phyloP scores from a whole-genome alignment of 1,284 basidiomycete species.

The Stygiomarasmius scandens region DNA sequence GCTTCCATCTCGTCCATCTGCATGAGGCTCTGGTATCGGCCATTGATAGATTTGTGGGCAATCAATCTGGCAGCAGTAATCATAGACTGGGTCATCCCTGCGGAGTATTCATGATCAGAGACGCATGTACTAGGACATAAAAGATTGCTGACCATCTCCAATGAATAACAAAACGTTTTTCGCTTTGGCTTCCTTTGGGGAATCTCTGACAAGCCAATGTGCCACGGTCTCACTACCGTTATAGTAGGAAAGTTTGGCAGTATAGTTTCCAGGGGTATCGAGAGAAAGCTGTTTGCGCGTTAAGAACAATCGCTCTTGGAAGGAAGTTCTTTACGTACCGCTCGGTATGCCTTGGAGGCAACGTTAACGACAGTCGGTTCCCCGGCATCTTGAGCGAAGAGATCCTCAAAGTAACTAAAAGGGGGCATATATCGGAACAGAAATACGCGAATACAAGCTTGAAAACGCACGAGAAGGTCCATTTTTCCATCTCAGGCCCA shows the following conservation, averaged over 20 bases:
- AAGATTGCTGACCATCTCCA: conserved; percentile 36
- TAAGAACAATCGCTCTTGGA: neutral
- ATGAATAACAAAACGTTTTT: conserved; percentile 46
- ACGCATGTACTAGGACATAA: neutral
- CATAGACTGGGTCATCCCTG: conserved; percentile 49
- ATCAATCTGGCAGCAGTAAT: conserved; percentile 47
- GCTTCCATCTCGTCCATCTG: conserved; percentile 49
- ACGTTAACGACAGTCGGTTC: conserved; percentile 38
- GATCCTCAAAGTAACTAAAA: conserved; percentile 42
- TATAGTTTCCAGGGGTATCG: conserved; percentile 30
- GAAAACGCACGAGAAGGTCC: conserved; percentile 38
- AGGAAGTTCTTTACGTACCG: conserved; percentile 26
- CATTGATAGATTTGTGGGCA: conserved; percentile 46
- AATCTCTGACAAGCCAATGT: conserved; percentile 36
- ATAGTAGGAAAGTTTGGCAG: conserved; percentile 37
- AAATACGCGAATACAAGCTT: neutral
- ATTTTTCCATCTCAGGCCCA: conserved; percentile 39
- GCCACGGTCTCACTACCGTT: conserved; percentile 33
- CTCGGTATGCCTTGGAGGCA: conserved; percentile 45
- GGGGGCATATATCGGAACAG: conserved; percentile 2
- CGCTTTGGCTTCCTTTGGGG: conserved; percentile 33
- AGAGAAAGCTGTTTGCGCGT: conserved; percentile 24
- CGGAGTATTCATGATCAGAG: neutral
- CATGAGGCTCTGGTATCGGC: conserved; percentile 45
- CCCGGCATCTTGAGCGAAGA: conserved; percentile 40